phyloP scores from a whole-genome alignment of 768 basidiomycete species.

The Mrakia frigida region DNA sequence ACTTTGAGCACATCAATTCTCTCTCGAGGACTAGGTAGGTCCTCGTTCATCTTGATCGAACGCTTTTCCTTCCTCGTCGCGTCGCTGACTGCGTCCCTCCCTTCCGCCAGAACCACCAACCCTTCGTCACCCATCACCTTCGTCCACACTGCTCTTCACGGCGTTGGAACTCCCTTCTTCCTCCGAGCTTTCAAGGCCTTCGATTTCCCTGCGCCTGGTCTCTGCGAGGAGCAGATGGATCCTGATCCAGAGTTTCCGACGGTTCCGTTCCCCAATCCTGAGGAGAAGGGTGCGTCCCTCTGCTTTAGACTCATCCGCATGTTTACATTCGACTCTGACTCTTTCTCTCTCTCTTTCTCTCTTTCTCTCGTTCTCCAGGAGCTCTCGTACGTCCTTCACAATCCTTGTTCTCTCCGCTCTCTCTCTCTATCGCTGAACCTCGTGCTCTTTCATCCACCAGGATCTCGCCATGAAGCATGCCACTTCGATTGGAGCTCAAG shows the following conservation, averaged over 20 bases:
- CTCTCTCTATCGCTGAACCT: conserved; percentile 7
- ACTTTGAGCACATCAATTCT: conserved; percentile 51
- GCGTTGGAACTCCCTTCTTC: conserved; percentile 68
- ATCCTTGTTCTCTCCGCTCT: background rate
- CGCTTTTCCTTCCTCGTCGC: background rate
- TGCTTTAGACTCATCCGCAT: background rate
- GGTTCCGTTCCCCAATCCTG: conserved; percentile 80
- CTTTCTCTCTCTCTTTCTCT: background rate
- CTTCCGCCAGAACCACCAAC: conserved; percentile 45
- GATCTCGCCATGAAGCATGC: conserved; percentile 67
- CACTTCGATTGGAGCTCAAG: conserved; percentile 50
- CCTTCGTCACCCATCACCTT: conserved; percentile 52
- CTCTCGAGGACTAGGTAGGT: conserved; percentile 33
- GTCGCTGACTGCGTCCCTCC: background rate
- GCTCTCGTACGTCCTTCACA: conserved; percentile 30
- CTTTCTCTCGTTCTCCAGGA: conserved; percentile 35
- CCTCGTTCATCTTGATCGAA: too few species aligned
- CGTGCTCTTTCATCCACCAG: conserved; percentile 46
- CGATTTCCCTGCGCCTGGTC: conserved; percentile 56
- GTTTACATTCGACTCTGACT: too few species aligned
- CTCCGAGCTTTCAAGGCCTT: conserved; percentile 55
- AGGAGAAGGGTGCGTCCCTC: conserved; percentile 61
- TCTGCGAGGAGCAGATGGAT: conserved; percentile 61
- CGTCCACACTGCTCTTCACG: conserved; percentile 87
- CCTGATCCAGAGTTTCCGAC: conserved; percentile 85